phyloP scores from a whole-genome alignment of 352 stramenopile species.

The Pythium phragmitis region DNA sequence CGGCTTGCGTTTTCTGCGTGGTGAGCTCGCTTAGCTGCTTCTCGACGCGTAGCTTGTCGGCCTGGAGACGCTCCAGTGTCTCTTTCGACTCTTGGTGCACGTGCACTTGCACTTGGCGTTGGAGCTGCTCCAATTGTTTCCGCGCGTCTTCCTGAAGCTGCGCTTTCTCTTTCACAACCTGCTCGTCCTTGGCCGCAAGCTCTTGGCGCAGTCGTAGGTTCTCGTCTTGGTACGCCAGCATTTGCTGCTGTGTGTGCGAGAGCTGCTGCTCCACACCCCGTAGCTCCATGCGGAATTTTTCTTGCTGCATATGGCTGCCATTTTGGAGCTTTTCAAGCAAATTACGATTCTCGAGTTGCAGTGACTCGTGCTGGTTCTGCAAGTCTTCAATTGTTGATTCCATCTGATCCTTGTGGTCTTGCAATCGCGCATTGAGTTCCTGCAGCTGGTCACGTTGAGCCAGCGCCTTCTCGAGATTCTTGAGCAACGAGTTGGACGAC shows the following conservation, averaged over 20 bases:
- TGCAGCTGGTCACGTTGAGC: conserved; percentile 65
- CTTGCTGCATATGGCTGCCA: conserved; percentile 63
- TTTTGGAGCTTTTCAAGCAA: conserved; percentile 70
- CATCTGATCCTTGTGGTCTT: conserved; percentile 49
- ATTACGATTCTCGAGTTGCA: conserved; percentile 68
- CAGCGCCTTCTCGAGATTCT: conserved; percentile 76
- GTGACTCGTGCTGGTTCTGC: conserved; percentile 52
- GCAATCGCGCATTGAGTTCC: conserved; percentile 45
- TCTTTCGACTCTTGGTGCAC: conserved; percentile 60
- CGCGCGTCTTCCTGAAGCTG: conserved; percentile 57
- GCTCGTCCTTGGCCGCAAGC: conserved; percentile 57
- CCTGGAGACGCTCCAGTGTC: conserved; percentile 38
- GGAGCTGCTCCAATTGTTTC: conserved; percentile 56
- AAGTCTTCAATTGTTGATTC: conserved; percentile 61
- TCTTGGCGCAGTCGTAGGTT: conserved; percentile 58
- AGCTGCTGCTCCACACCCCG: conserved; percentile 61
- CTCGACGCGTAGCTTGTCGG: conserved; percentile 45
- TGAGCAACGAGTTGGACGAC: conserved; percentile 48
- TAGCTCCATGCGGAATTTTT: conserved; percentile 69
- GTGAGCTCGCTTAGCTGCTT: conserved; percentile 44
- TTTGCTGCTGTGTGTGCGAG: conserved; percentile 62
- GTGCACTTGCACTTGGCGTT: conserved; percentile 56
- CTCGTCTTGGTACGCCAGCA: conserved; percentile 69
- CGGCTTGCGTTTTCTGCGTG: conserved; percentile 47
- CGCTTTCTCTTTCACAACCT: conserved; percentile 50